Conservation (phyloP, 2,329 filamentous ascomycete species). For the Laburnicola sp. region DNA sequence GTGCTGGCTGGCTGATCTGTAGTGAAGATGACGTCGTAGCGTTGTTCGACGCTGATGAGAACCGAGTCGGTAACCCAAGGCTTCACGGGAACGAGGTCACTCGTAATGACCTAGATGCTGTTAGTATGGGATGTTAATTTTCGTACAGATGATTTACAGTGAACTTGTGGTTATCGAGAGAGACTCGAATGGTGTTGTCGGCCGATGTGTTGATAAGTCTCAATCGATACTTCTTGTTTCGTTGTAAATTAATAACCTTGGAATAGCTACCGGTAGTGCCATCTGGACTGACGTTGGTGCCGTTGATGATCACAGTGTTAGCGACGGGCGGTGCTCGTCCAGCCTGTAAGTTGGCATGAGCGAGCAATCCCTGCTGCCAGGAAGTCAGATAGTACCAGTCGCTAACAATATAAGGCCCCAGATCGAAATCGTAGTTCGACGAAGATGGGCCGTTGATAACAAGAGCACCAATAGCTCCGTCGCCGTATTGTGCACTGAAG, state of each 20-base stretch:
- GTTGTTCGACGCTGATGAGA: conserved; percentile 46
- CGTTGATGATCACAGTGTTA: conserved; percentile 45
- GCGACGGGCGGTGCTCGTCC: conserved; percentile 35
- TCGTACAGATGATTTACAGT: conserved; percentile 24
- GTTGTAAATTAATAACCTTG: conserved; percentile 26
- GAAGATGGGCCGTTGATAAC: conserved; percentile 47
- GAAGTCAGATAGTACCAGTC: conserved; percentile 61
- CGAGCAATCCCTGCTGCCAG: conserved; percentile 23
- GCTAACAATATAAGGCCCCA: conserved; percentile 59
- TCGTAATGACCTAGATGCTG: conserved; percentile 26
- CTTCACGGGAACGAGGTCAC: conserved; percentile 45
- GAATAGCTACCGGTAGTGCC: conserved; percentile 26
- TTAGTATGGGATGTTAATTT: background rate
- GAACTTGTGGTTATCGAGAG: conserved; percentile 44
- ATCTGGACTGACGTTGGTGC: conserved; percentile 43
- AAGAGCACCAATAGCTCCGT: conserved; percentile 44
- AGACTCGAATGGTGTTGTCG: conserved; percentile 30
- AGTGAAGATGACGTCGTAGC: conserved; percentile 51
- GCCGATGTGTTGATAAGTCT: conserved; percentile 58
- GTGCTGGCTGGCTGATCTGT: conserved; percentile 46
- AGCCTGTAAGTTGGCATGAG: conserved; percentile 33
- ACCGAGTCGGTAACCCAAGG: conserved; percentile 44
- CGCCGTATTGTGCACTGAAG: conserved; percentile 45
- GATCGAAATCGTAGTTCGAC: conserved; percentile 58
- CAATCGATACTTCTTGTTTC: conserved; percentile 57